Evolutionary conservation across 495 filamentous ascomycete species (phyloP).

Genomic region (Podospora bellae-mahoneyi): DNA sequence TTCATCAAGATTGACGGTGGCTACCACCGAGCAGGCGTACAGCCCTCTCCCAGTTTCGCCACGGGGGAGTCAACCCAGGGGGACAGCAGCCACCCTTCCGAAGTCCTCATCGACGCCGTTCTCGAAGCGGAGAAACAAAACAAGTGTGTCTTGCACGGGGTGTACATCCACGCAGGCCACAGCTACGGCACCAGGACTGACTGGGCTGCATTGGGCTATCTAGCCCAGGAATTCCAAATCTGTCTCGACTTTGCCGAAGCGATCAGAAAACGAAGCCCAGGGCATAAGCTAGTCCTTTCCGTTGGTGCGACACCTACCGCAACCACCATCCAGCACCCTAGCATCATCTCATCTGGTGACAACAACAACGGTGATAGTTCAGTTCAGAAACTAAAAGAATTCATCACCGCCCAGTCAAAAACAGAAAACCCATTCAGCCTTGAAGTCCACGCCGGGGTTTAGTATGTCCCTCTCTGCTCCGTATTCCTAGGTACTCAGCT

Average conservation of each 20-base stretch:
- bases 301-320: constrained; percentile 82
- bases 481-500: constrained; percentile 51
- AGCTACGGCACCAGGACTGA: constrained; percentile 59
- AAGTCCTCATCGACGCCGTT: constrained; percentile 48
- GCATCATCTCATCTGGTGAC: constrained; percentile 14
- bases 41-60: constrained; percentile 47
- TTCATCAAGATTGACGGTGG: constrained; percentile 81
- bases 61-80: neutral
- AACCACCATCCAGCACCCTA: constrained; percentile 48
- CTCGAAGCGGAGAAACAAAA: constrained; percentile 41
- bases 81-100: neutral
- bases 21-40: constrained; percentile 69
- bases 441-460: constrained; percentile 40
- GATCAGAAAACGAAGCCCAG: constrained; percentile 19
- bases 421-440: constrained; percentile 20
- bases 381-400: constrained; percentile 11
- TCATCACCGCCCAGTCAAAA: constrained; percentile 17
- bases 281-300: constrained; percentile 54
- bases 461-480: constrained; percentile 19
- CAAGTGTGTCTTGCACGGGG: constrained; percentile 51
- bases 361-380: constrained; percentile 3
- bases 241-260: constrained; percentile 48
- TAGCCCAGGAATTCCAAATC: constrained; percentile 60
- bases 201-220: constrained; percentile 51
- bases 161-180: constrained; percentile 79